Conservation (phyloP, 2,329 filamentous ascomycete species). For the Hysterium pulicare region DNA sequence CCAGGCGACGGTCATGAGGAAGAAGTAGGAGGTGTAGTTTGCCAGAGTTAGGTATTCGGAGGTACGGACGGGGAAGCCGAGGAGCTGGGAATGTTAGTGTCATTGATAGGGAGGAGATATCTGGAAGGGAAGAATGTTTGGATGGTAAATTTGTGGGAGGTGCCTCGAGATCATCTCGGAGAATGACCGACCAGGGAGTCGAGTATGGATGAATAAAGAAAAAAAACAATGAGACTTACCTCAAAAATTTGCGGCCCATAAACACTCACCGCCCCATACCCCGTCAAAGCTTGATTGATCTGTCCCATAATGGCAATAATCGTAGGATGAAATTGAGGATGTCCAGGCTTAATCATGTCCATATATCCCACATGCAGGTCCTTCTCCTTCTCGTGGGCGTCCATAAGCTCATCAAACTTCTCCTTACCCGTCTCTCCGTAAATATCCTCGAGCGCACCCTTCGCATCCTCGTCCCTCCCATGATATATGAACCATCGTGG, state of each 20-base stretch:
- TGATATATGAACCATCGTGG: conserved; percentile 58
- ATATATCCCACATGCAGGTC: conserved; percentile 49
- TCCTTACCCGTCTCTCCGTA: conserved; percentile 50
- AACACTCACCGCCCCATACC: conserved; percentile 59
- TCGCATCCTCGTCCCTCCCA: conserved; percentile 50
- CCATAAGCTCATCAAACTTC: conserved; percentile 50
- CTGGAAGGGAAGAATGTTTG: background rate
- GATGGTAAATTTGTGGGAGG: no score
- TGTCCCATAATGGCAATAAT: conserved; percentile 62
- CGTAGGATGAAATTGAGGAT: conserved; percentile 58
- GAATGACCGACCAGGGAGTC: no score
- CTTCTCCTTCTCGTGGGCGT: conserved; percentile 50
- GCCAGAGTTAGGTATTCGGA: conserved; percentile 58
- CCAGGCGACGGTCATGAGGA: conserved; percentile 62
- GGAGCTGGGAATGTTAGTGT: conserved; percentile 57
- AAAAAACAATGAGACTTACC: conserved; percentile 14
- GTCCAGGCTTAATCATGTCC: conserved; percentile 56
- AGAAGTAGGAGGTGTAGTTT: conserved; percentile 60
- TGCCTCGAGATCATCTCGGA: no score
- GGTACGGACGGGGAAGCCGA: conserved; percentile 51
- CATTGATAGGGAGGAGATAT: conserved; percentile 49
- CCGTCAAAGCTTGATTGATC: conserved; percentile 58
- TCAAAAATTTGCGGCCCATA: conserved; percentile 64
- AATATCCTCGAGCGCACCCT: conserved; percentile 46
- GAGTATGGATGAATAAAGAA: no score